Conservation (phyloP, 495 filamentous ascomycete genomes). For the Schizothecium vesticola region DNA sequence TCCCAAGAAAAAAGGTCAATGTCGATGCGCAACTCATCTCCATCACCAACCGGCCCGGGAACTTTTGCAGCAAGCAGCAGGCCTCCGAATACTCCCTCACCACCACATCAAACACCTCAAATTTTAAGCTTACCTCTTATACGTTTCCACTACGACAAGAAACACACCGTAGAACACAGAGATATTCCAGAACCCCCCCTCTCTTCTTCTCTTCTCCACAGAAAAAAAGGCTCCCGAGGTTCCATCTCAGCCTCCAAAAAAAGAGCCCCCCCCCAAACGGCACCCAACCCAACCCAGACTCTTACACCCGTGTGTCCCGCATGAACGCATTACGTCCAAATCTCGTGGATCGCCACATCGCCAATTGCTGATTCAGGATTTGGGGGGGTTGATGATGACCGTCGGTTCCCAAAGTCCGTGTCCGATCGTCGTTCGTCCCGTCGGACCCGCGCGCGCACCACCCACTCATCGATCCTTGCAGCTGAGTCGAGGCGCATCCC, state of each 20-base stretch:
- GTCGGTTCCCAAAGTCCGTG: slow-evolving; percentile 11
- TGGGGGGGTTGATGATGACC: not conserved
- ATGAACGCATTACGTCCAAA: slow-evolving; percentile 33
- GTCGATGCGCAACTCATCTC: not conserved
- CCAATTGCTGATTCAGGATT: slow-evolving; percentile 24
- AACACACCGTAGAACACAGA: not conserved
- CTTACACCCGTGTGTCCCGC: slow-evolving; percentile 5
- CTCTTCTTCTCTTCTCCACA: not conserved
- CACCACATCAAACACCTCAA: not conserved
- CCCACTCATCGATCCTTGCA: slow-evolving; percentile 15
- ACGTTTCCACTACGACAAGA: not conserved
- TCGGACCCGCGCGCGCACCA: slow-evolving; percentile 23
- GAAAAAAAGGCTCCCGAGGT: not conserved
- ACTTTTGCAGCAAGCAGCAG: not conserved
- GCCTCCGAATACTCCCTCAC: not conserved
- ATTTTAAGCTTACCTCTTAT: not conserved
- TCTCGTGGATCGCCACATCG: slow-evolving; percentile 18
- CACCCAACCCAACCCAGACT: not conserved
- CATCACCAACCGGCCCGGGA: slow-evolving; percentile 6
- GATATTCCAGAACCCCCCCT: not conserved
- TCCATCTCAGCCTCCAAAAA: slow-evolving; percentile 2
- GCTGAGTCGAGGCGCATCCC: not conserved
- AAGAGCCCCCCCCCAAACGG: too few relatives aligned
- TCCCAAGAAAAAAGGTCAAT: not conserved
- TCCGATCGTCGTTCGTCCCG: slow-evolving; percentile 5